Evolutionary conservation across 1,284 basidiomycete genomes (phyloP), one percentile per base, ranked within the genome.

Genomic region (Neolentinus lepideus): DNA sequence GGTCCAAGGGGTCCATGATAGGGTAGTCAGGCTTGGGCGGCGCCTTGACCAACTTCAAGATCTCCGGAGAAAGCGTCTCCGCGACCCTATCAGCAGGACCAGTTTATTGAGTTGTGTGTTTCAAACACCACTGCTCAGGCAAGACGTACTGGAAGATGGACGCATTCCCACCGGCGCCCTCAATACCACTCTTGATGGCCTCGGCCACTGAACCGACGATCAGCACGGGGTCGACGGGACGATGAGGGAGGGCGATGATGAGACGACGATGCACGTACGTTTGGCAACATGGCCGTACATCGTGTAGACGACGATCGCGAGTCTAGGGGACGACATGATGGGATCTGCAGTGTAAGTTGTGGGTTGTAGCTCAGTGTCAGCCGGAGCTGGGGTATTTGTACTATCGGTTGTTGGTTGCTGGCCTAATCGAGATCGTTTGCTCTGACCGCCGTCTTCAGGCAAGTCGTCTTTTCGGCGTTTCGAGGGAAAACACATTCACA

Each of bases 21-120:
- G 80, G 80, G 67, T 78, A 77, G 33, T 71, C 65, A 43, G 71
- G 65, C 60, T 73, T 74, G 46, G 69, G 58, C 11, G 70, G 69
- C 3, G 79, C 81, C 66, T 81, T 66, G 78, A 86, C 79, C 70
- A 81, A 81, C 54, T 62, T 61, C 14, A 85, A 71, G 36, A 84
- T 69, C 16, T 84, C 79, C 1, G 72, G 67, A 9, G 78, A 60
- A 27, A 85, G 77, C 0, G 81, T 85, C 72, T 86, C 84, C 54
- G 71, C 55, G 64, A 84, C 75, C 63, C 72, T 71, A 43, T n/a
- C n/a, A n/a, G n/a, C n/a, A n/a, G n/a, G n/a, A n/a, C 47, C 31
- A 45, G 60, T 62, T 52, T 58, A 55, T 16, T 52, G 51, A 36
- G 19, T 43, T 12, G 24, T 31, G 53, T 12, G 19, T 22, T 10